Evolutionary conservation across 257 asterid genomes (phyloP).

Genomic region (Scutellaria baicalensis): DNA sequence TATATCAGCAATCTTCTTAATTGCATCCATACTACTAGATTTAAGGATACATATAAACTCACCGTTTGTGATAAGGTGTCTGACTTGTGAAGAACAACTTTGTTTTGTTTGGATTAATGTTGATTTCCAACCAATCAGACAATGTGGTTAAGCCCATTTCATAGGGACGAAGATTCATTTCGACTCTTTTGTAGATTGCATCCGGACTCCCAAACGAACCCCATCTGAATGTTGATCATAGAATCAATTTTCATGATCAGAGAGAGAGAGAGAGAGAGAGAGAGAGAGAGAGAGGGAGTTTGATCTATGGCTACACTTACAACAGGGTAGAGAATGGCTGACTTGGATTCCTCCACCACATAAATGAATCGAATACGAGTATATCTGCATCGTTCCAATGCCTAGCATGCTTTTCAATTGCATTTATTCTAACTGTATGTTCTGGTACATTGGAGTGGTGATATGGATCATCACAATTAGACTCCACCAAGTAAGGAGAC

Average conservation of each 20-base stretch:
- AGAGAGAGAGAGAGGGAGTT: neutral
- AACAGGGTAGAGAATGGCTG: neutral
- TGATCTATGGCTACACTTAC: neutral
- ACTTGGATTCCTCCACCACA: neutral
- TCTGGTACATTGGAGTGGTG: neutral
- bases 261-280: neutral
- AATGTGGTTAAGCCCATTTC: neutral
- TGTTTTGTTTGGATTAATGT: constrained; percentile 1
- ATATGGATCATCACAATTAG: neutral
- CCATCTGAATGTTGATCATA: neutral
- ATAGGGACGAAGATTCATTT: neutral
- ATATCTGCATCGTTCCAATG: neutral
- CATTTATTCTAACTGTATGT: neutral
- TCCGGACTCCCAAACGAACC: neutral
- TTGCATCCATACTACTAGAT: too few relatives aligned
- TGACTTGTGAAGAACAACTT: constrained; percentile 4
- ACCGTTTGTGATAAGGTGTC: neutral
- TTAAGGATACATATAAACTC: too few relatives aligned
- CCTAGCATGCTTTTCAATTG: constrained; percentile 1
- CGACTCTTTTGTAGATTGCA: neutral
- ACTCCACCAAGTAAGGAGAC: neutral
- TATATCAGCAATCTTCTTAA: too few relatives aligned
- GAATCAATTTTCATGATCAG: neutral
- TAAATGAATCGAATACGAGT: neutral
- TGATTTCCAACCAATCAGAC: constrained; percentile 5